Evolutionary conservation across 257 asterid species (phyloP), one percentile per base, ranked within the genome.

Genomic region (Cruciata laevipes): DNA sequence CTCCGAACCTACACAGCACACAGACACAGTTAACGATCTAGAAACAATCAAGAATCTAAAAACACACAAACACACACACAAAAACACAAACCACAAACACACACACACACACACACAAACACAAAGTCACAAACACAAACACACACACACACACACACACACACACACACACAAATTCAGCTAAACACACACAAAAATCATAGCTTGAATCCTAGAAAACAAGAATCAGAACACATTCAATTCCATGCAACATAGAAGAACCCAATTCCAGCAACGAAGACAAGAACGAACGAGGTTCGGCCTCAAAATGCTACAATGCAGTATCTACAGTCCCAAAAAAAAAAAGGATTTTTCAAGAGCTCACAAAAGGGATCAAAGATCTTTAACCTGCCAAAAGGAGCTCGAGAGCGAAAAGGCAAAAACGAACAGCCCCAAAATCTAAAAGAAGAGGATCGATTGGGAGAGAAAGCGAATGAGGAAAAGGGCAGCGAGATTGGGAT

Each of bases 401-500:
- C 59, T 52, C 18, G 63, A 10, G 21, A 37, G 2, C 30, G 30
- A 27, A 27, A 37, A 20, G 51, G 27, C 11, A 30, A 71, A 49
- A 70, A 62, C 17, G 32, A 76, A 76, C 72, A 67, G 74, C 72
- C 25, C 47, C 62, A 35, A 20, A 61, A 40, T 44, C 66, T 57
- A 57, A 68, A 21, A 20, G 56, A 24, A 32, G 24, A 24, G 30
- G 42, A 14, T 60, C 24, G 52, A 4, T 9, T 47, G 42, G 13
- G 10, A 37, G 4, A 5, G 17, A 30, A 59, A 25, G 20, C 33
- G 49, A 31, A 76, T 68, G 24, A 11, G 8, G 53, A 37, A 37
- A 37, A 37, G 42, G 42, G 40, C 1, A 6, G 18, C 37, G 23
- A 27, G 30, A 13, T 47, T 65, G 37, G 65, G 35, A 30, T 66